Evolutionary conservation across 2,329 filamentous ascomycete species (phyloP).

Genomic region (Pseudocercospora cruenta): DNA sequence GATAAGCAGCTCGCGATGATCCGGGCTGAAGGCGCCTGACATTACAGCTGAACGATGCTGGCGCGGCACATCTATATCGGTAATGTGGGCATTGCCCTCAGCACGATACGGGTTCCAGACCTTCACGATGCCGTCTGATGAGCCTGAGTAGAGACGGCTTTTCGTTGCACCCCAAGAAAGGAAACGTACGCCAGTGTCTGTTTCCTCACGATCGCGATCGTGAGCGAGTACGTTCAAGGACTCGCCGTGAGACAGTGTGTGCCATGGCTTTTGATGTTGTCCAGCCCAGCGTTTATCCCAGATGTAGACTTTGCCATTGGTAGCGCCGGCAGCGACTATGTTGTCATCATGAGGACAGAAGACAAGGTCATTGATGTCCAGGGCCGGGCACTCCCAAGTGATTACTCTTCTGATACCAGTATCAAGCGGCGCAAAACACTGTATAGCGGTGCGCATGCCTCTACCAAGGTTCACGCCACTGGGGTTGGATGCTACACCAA

Average conservation of each 20-base stretch:
- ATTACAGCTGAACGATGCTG: slow-evolving; percentile 56
- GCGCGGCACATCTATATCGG: slow-evolving; percentile 53
- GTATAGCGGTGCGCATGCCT: slow-evolving; percentile 54
- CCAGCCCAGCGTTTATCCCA: slow-evolving; percentile 58
- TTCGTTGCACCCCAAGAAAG: slow-evolving; percentile 60
- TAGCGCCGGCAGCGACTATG: slow-evolving; percentile 63
- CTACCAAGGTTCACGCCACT: slow-evolving; percentile 39
- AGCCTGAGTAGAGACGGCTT: slow-evolving; percentile 61
- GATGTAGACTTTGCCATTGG: slow-evolving; percentile 62
- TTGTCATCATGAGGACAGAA: slow-evolving; percentile 51
- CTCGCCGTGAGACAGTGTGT: slow-evolving; percentile 54
- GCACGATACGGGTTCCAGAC: slow-evolving; percentile 61
- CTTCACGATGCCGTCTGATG: slow-evolving; percentile 64
- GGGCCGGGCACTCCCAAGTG: slow-evolving; percentile 60
- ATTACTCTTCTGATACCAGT: slow-evolving; percentile 41
- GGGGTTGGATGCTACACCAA: slow-evolving; percentile 58
- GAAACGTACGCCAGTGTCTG: slow-evolving; percentile 62
- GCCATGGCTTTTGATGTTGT: slow-evolving; percentile 49
- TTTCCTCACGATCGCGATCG: slow-evolving; percentile 49
- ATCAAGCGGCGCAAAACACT: slow-evolving; percentile 54
- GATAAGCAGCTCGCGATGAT: slow-evolving; percentile 59
- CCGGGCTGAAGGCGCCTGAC: slow-evolving; percentile 60
- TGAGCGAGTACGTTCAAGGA: slow-evolving; percentile 55
- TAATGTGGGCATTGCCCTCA: slow-evolving; percentile 54
- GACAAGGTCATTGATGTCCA: slow-evolving; percentile 64